These are phyloP conservation scores for Citrullus amarus DNA, from an alignment of 306 rosid genomes.

Conservation along the genomic window DNA sequence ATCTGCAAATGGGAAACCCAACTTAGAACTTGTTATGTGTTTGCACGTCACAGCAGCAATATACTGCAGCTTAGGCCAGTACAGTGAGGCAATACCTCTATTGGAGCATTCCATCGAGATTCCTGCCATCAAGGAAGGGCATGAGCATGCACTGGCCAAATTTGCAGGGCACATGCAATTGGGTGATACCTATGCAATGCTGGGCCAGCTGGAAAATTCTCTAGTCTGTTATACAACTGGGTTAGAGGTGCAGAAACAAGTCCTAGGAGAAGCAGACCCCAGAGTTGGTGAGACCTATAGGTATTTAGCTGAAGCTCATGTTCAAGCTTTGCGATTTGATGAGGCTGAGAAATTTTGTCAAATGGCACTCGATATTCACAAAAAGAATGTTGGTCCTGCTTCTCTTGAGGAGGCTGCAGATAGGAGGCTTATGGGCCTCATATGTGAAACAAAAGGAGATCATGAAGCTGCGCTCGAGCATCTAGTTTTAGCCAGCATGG, in stretches of 20 bases:
- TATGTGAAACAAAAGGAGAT: conserved; percentile 80
- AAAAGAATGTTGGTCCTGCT: conserved; percentile 44
- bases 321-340: conserved; percentile 72
- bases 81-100: conserved; percentile 59
- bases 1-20: conserved; percentile 40
- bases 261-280: conserved; percentile 70
- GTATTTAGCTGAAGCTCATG: conserved; percentile 89
- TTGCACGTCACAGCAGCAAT: conserved; percentile 74
- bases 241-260: conserved; percentile 59
- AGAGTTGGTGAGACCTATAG: conserved; percentile 85
- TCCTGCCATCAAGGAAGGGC: conserved; percentile 53
- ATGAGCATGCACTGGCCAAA: conserved; percentile 67
- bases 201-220: conserved; percentile 83
- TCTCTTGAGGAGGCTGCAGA: conserved; percentile 90
- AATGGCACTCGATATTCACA: conserved; percentile 77
- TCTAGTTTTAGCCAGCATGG: conserved; percentile 78
- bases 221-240: conserved; percentile 61
- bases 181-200: conserved; percentile 83
- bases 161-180: conserved; percentile 91
- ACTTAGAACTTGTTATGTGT: conserved; percentile 79
- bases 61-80: conserved; percentile 63
- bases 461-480: conserved; percentile 90
- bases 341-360: conserved; percentile 80
- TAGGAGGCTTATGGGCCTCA: conserved; percentile 90
- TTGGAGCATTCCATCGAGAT: conserved; percentile 59